phyloP scores from a whole-genome alignment of 2,329 filamentous ascomycete species.

The Penicillium sp. region DNA sequence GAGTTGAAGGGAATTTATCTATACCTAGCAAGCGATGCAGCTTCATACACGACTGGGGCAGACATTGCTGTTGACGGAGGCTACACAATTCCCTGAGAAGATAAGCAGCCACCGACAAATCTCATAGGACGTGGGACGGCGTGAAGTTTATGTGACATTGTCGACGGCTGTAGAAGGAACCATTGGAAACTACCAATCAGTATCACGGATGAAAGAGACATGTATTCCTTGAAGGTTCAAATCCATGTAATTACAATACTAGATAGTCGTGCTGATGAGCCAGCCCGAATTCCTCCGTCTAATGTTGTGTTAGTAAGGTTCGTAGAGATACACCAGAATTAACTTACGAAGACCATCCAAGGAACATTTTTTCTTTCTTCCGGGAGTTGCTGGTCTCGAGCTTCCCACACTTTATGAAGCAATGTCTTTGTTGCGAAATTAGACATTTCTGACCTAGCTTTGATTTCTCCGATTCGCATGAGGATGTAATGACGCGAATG shows the following conservation, averaged over 20 bases:
- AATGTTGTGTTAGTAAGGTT: too few species aligned
- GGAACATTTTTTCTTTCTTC: conserved; percentile 27
- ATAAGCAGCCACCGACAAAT: too few species aligned
- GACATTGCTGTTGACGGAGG: conserved; percentile 29
- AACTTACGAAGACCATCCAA: conserved; percentile 31
- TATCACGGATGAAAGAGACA: too few species aligned
- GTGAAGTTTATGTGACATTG: too few species aligned
- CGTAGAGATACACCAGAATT: not conserved
- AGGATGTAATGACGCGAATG: conserved; percentile 33
- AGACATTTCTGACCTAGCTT: conserved; percentile 26
- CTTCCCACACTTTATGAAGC: conserved; percentile 28
- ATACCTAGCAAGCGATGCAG: conserved; percentile 1
- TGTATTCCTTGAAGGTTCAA: too few species aligned
- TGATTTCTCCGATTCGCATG: conserved; percentile 25
- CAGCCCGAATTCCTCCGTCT: too few species aligned
- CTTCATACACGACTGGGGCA: conserved; percentile 2
- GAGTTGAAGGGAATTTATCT: conserved; percentile 5
- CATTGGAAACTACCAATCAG: too few species aligned
- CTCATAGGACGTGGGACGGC: too few species aligned
- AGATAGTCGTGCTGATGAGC: too few species aligned
- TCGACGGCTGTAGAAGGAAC: too few species aligned
- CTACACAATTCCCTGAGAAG: too few species aligned
- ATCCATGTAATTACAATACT: too few species aligned
- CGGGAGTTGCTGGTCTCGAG: conserved; percentile 17
- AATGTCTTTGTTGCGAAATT: conserved; percentile 22